A percentile compares a stretch with the other conserved stretches of the same genome.
phyloP scores from a whole-genome alignment of 2,329 filamentous ascomycete genomes.

The Dactylellina leptospora region DNA sequence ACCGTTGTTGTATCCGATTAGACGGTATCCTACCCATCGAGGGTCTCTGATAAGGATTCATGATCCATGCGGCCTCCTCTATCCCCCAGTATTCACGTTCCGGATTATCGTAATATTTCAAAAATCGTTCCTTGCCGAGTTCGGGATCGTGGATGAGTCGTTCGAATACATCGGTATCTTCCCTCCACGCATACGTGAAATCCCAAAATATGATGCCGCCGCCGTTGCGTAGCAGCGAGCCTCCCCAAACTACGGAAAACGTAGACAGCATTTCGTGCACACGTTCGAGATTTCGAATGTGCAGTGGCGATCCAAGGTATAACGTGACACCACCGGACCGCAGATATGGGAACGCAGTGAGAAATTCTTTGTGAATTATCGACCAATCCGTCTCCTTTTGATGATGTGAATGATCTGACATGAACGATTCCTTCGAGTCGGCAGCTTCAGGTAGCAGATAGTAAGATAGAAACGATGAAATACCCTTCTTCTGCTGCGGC shows the following conservation, averaged over 20 bases:
- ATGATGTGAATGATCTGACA: conserved; percentile 43
- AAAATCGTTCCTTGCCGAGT: conserved; percentile 37
- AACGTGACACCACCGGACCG: conserved; percentile 39
- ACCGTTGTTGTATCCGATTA: conserved; percentile 46
- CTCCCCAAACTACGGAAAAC: conserved; percentile 38
- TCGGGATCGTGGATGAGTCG: conserved; percentile 44
- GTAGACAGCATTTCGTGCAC: conserved; percentile 41
- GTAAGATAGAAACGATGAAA: conserved; percentile 50
- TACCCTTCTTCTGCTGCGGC: conserved; percentile 31
- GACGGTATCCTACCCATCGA: conserved; percentile 36
- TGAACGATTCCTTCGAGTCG: conserved; percentile 46
- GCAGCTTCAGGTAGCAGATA: conserved; percentile 44
- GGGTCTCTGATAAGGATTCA: conserved; percentile 47
- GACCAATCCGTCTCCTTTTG: conserved; percentile 45
- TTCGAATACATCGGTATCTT: conserved; percentile 47
- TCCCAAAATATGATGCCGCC: conserved; percentile 51
- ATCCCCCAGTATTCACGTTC: conserved; percentile 52
- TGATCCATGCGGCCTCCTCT: conserved; percentile 48
- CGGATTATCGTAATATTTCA: conserved; percentile 52
- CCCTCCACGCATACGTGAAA: conserved; percentile 46
- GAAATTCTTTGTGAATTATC: conserved; percentile 46
- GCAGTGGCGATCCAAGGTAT: conserved; percentile 46
- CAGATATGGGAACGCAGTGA: conserved; percentile 42
- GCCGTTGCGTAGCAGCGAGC: conserved; percentile 39
- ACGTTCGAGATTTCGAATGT: conserved; percentile 41